phyloP scores from a whole-genome alignment of 2,329 filamentous ascomycete genomes.

The Didymella exigua region DNA sequence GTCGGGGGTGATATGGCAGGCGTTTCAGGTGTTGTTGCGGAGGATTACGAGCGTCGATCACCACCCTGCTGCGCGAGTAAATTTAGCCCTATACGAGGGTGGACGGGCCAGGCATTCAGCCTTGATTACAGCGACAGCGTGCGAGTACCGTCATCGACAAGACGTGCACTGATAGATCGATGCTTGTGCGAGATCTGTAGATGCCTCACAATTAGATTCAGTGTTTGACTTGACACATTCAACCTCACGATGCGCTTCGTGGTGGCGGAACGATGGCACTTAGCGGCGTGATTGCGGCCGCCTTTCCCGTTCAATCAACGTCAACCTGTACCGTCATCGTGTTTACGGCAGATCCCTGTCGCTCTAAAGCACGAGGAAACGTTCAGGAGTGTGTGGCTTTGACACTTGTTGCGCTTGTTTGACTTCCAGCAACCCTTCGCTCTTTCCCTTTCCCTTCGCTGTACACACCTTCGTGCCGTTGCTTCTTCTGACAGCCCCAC shows the following conservation, averaged over 20 bases:
- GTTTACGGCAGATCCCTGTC: slow-evolving; percentile 16
- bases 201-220: background rate
- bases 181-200: background rate
- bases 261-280: slow-evolving; percentile 9
- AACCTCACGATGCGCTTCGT: slow-evolving; percentile 1
- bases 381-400: slow-evolving; percentile 18
- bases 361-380: slow-evolving; percentile 10
- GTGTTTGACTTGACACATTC: background rate
- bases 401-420: slow-evolving; percentile 11
- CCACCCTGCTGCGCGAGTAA: slow-evolving; percentile 3
- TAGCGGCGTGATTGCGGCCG: slow-evolving; percentile 19
- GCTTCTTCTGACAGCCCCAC: background rate
- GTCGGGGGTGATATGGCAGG: background rate
- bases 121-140: background rate
- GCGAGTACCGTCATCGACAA: background rate
- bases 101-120: slow-evolving; percentile 5
- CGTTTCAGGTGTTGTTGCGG: slow-evolving; percentile 13
- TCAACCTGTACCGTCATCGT: slow-evolving; percentile 9
- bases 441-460: slow-evolving; percentile 20
- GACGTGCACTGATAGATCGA: too few species aligned
- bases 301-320: slow-evolving; percentile 11
- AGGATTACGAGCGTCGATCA: slow-evolving; percentile 17
- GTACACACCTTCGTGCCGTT: slow-evolving; percentile 9
- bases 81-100: slow-evolving; percentile 19
- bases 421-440: slow-evolving; percentile 15